phyloP scores from a whole-genome alignment of 176 grass and related monocot species.

The Oryza meyeriana region DNA sequence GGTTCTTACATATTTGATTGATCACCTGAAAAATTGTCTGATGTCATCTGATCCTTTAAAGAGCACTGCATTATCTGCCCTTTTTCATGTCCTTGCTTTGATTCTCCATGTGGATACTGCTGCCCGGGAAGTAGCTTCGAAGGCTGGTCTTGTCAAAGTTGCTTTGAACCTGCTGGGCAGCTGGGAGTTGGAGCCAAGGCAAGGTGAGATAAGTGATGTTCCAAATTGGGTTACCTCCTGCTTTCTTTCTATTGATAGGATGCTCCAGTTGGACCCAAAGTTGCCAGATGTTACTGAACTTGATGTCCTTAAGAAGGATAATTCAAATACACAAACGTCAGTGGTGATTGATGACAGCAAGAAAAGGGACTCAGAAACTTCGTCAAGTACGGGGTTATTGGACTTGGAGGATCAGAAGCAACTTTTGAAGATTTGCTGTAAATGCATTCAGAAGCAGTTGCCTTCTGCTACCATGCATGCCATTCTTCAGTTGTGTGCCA shows the following conservation, averaged over 20 bases:
- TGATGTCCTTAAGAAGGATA: constrained; percentile 78
- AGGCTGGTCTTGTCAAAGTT: constrained; percentile 75
- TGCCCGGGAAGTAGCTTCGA: constrained; percentile 68
- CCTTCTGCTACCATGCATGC: constrained; percentile 89
- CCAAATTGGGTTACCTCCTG: constrained; percentile 94
- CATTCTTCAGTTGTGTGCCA: constrained; percentile 88
- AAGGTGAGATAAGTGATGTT: constrained; percentile 48
- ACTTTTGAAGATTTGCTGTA: constrained; percentile 88
- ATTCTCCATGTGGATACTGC: constrained; percentile 88
- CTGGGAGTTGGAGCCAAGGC: constrained; percentile 57
- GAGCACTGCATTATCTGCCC: constrained; percentile 54
- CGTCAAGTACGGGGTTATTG: constrained; percentile 48
- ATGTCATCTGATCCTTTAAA: constrained; percentile 44
- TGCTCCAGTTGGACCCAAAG: constrained; percentile 90
- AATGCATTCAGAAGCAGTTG: constrained; percentile 72
- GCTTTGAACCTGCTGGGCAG: constrained; percentile 71
- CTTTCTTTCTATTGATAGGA: constrained; percentile 93
- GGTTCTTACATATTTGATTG: constrained; percentile 84
- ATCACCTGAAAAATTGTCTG: constrained; percentile 71
- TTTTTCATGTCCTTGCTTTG: constrained; percentile 93
- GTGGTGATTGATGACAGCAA: constrained; percentile 72
- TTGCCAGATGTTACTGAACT: constrained; percentile 73
- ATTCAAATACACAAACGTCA: constrained; percentile 37
- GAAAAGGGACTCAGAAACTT: constrained; percentile 54
- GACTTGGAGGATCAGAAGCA: constrained; percentile 70